Percentiles rank a stretch among this genome's conserved stretches.
Conservation (phyloP, 768 basidiomycete species). For the Floccularia luteovirens region DNA sequence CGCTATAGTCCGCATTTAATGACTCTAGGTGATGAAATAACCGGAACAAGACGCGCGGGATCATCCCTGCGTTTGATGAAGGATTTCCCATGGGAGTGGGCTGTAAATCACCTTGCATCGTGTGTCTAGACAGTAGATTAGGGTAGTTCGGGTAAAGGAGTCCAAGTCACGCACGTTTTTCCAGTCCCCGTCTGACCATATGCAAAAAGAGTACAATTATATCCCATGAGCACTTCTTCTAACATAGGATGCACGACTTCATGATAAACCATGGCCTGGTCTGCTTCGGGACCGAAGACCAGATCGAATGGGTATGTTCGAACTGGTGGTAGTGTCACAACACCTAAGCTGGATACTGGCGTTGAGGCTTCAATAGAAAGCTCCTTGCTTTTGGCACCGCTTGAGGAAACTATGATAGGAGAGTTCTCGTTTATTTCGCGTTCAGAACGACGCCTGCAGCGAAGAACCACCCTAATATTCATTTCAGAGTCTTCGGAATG, state of each 20-base stretch:
- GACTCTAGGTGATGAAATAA: constrained; percentile 86
- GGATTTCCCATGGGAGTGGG: constrained; percentile 85
- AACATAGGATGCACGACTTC: constrained; percentile 92
- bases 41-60: constrained; percentile 87
- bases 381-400: constrained; percentile 67
- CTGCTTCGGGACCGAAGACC: constrained; percentile 95
- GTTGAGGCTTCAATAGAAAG: constrained; percentile 76
- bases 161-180: constrained; percentile 78
- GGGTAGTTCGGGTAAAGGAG: constrained; percentile 4
- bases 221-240: constrained; percentile 89
- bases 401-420: constrained; percentile 77
- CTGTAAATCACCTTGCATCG: constrained; percentile 93
- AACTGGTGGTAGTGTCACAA: constrained; percentile 66
- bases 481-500: constrained; percentile 49
- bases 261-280: constrained; percentile 89
- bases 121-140: constrained; percentile 49
- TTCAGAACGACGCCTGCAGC: constrained; percentile 81
- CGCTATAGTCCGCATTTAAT: constrained; percentile 74
- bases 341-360: constrained; percentile 62
- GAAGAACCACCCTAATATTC: constrained; percentile 91
- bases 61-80: constrained; percentile 87
- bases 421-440: constrained; percentile 82
- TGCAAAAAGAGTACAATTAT: constrained; percentile 96
- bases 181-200: constrained; percentile 99
- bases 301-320: constrained; percentile 91